Evolutionary conservation across 1,284 basidiomycete genomes (phyloP).

Genomic region (Tremellales sp.): DNA sequence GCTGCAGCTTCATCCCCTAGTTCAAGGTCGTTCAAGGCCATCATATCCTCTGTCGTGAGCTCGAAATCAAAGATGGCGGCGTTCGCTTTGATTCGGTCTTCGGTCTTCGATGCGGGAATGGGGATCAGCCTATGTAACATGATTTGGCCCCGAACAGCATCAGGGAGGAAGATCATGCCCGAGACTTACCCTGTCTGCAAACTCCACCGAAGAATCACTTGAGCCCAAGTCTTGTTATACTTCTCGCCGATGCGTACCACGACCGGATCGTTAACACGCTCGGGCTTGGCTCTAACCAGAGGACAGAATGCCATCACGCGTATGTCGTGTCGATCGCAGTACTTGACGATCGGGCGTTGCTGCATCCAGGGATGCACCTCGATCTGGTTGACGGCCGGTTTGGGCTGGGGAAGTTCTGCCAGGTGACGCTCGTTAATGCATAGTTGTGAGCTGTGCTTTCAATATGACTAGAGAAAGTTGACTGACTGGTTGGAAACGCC

Average conservation of each 20-base stretch:
- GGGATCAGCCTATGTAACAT: conserved; percentile 58
- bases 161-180: not conserved
- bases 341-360: conserved; percentile 50
- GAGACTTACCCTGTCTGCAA: conserved; percentile 65
- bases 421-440: not conserved
- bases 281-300: conserved; percentile 57
- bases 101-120: conserved; percentile 69
- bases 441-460: not conserved
- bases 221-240: conserved; percentile 61
- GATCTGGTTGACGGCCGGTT: conserved; percentile 63
- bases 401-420: conserved; percentile 48
- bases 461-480: not conserved
- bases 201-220: conserved; percentile 75
- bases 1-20: not conserved
- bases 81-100: conserved; percentile 65
- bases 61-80: conserved; percentile 66
- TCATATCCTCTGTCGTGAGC: conserved; percentile 61
- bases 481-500: conserved; percentile 74
- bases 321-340: conserved; percentile 65
- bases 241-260: conserved; percentile 57
- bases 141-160: not conserved
- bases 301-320: conserved; percentile 75
- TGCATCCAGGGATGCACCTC: conserved; percentile 11
- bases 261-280: conserved; percentile 55
- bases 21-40: conserved; percentile 59